A percentile compares a stretch with the other conserved stretches of the same genome.
These are phyloP conservation scores for Penicillium crustosum DNA, from an alignment of 2,329 filamentous ascomycete genomes.

Conservation along the genomic window DNA sequence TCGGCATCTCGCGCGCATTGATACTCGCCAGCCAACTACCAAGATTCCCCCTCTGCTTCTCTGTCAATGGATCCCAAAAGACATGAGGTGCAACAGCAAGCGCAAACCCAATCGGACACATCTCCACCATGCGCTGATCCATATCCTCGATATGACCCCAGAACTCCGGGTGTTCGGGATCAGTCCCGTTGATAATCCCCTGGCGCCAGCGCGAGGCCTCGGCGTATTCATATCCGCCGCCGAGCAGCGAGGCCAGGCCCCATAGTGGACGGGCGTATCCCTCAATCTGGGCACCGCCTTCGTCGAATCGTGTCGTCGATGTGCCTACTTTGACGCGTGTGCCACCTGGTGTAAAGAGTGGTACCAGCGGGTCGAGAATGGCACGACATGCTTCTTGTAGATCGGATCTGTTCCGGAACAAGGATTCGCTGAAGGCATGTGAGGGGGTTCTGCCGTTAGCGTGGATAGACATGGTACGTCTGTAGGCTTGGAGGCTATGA, in stretches of 20 bases:
- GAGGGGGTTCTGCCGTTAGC: slow-evolving; percentile 33
- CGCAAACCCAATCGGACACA: slow-evolving; percentile 75
- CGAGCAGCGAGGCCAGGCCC: slow-evolving; percentile 70
- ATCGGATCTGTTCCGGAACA: slow-evolving; percentile 31
- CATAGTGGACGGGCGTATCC: slow-evolving; percentile 73
- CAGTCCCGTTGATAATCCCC: slow-evolving; percentile 68
- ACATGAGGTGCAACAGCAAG: slow-evolving; percentile 64
- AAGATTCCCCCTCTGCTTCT: slow-evolving; percentile 64
- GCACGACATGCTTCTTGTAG: slow-evolving; percentile 62
- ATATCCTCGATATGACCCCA: slow-evolving; percentile 75
- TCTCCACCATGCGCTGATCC: slow-evolving; percentile 82
- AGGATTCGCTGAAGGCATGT: slow-evolving; percentile 30
- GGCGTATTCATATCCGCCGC: slow-evolving; percentile 64
- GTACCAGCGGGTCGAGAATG: slow-evolving; percentile 68
- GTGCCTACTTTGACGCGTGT: slow-evolving; percentile 67
- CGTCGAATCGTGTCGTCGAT: slow-evolving; percentile 74
- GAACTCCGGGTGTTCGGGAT: slow-evolving; percentile 68
- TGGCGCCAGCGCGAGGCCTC: slow-evolving; percentile 67
- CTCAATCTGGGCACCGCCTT: slow-evolving; percentile 74
- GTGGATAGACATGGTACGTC: slow-evolving; percentile 28
- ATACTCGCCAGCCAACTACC: slow-evolving; percentile 73
- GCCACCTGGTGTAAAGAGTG: slow-evolving; percentile 68
- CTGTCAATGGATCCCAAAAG: slow-evolving; percentile 66
- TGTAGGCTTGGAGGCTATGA: background rate
- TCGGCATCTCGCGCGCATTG: slow-evolving; percentile 70